Base-by-base conservation (phyloP, 2,329 filamentous ascomycete genomes). In the Hymenoscyphus scutula region DNA sequence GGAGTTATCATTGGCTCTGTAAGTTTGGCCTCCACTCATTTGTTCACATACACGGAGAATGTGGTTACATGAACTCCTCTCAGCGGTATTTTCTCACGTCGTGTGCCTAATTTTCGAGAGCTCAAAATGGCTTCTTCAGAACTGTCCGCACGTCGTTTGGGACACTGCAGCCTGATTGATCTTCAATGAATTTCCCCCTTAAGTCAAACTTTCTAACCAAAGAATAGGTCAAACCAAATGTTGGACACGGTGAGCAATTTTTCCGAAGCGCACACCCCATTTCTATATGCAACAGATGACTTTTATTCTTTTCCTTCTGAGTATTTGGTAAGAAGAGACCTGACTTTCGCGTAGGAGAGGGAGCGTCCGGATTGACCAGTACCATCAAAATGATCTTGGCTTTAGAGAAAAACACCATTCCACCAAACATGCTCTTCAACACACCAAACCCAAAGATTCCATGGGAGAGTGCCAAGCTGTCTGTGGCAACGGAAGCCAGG, bases 171-270 rank as follows among this genome's bases (percentile, higher is more conserved):
- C 17, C 41, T 45, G n/a, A n/a, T n/a, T n/a, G n/a, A n/a, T n/a
- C n/a, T n/a, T n/a, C n/a, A n/a, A n/a, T n/a, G n/a, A n/a, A 34
- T 13, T 34, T 13, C 32, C 8, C 41, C 15, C 41, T 3, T n/a
- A 23, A 48, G 11, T 5, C n/a, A 48, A 48, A 48, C 19, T 48
- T 23, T 7, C 41, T 48, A 48, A 48, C 3, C 8, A 4, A 56
- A 3, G 15, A 51, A 30, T 58, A 51, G 32, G 62, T 77, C 17
- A 77, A 78, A 65, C 68, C 75, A 3, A 77, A 77, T 41, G n/a
- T 72, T 30, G 70, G 71, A 7, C 71, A 73, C 60, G 64, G 54
- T 74, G 23, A 48, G 41, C 10, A 10, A 5, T 25, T 11, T 48
- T 48, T 25, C 8, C 41, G 10, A 25, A 48, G 13, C 3, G 4